A percentile compares a stretch with the other conserved stretches of the same genome.
Conservation (phyloP, 2,329 filamentous ascomycete genomes). For the Ceratocystis huliohia region DNA sequence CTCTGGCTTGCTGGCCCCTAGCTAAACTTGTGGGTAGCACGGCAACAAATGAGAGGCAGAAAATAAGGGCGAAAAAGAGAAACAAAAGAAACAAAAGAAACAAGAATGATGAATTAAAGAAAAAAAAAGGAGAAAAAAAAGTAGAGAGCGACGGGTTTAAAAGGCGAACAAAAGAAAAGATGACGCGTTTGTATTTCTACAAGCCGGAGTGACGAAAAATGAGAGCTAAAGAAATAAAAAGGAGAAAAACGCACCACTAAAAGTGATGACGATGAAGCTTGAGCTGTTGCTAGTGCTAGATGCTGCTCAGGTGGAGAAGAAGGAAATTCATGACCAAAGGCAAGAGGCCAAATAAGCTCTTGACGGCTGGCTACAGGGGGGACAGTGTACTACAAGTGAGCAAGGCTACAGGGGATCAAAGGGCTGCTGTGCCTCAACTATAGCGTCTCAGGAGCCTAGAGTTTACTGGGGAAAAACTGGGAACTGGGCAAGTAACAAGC, state of each 20-base stretch:
- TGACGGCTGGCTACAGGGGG: not conserved
- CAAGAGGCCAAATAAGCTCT: slow-evolving; percentile 17
- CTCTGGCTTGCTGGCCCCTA: not conserved
- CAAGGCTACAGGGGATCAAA: not conserved
- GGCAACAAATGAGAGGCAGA: not conserved
- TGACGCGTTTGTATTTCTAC: not conserved
- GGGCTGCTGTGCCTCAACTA: not conserved
- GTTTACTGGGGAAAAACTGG: not conserved
- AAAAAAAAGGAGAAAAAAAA: not conserved
- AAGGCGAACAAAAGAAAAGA: not conserved
- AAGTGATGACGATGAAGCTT: not conserved
- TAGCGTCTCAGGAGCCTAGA: not conserved
- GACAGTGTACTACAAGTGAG: not conserved
- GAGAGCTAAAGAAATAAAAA: not conserved
- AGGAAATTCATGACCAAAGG: too few species aligned
- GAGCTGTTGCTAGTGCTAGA: not conserved
- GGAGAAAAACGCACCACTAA: not conserved
- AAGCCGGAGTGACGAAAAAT: not conserved
- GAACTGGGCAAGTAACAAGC: too few species aligned
- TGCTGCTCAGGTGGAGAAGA: not conserved
- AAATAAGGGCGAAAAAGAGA: not conserved
- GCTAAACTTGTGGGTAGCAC: not conserved
- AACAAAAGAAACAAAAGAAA: not conserved
- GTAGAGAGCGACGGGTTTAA: slow-evolving; percentile 3
- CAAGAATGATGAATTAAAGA: not conserved